Conservation (phyloP, 208 protist genomes). For the Trypanosoma platydactyli region DNA sequence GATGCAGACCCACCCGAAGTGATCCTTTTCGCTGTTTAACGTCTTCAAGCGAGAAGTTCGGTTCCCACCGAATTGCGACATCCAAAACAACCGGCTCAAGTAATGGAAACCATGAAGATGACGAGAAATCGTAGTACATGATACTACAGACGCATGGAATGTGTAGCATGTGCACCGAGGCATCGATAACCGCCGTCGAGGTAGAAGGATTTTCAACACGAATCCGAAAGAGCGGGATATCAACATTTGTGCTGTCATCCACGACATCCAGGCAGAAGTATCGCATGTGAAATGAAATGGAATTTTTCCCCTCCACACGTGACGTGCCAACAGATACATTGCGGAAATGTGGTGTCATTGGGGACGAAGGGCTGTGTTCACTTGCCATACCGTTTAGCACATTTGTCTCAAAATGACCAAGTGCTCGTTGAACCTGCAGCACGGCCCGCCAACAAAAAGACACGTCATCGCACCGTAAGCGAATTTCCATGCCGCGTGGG, state of each 20-base stretch:
- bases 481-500: conserved; percentile 43
- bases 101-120: conserved; percentile 40
- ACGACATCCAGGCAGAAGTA: conserved; percentile 41
- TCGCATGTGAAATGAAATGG: conserved; percentile 24
- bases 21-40: conserved; percentile 30
- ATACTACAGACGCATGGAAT: conserved; percentile 26
- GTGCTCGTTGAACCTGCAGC: conserved; percentile 34
- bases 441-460: conserved; percentile 38
- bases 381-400: conserved; percentile 31
- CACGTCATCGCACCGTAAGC: conserved; percentile 51
- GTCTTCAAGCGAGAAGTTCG: conserved; percentile 36
- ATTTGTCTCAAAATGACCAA: conserved; percentile 41
- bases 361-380: conserved; percentile 5
- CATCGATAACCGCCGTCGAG: conserved; percentile 22
- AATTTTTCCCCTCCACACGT: neutral
- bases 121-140: conserved; percentile 42
- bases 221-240: conserved; percentile 42
- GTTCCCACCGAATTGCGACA: conserved; percentile 7
- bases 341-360: neutral
- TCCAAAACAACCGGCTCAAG: conserved; percentile 35
- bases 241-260: conserved; percentile 39
- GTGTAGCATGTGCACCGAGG: conserved; percentile 25
- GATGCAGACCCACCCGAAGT: conserved; percentile 22
- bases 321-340: neutral
- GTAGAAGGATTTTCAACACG: conserved; percentile 35